Base-by-base conservation (phyloP, 352 stramenopile genomes). In the Globisporangium heterothallicum region DNA sequence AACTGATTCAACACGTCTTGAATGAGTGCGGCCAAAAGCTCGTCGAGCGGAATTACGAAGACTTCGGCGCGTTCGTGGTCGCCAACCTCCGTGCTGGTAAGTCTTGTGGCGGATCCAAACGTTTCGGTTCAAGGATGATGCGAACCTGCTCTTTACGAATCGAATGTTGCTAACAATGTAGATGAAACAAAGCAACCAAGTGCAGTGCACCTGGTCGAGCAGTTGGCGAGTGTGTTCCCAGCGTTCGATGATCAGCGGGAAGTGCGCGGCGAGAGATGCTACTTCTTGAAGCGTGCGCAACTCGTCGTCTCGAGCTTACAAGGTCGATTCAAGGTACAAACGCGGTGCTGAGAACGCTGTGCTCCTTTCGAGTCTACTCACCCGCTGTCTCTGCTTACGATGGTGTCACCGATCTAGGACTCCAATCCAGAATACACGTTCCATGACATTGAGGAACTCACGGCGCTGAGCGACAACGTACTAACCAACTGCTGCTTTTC, bases 21-120 rank as follows among this genome's bases (percentile, higher is more conserved):
- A 88, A 70, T 21, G 77, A 92, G 50, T 64, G 58, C 21, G 77
- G 77, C 3, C 64, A 79, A 29, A 76, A 82, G 53, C 65, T 88
- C 9, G 19, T 72, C n/a, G 72, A 86, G 25, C 59, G 64, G 7
- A 66, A 70, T 24, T 71, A 71, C 47, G 51, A 64, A 16, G 72
- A 92, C 60, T 89, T 92, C 53, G 82, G 79, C 47, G 74, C 73
- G 4, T 92, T 92, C 49, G 72, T 92, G 18, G 16, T 88, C n/a
- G 66, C 66, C 6, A 84, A 85, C 45, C 54, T 86, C 9, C 53
- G 48, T 42, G 12, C 40, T 22, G 46, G 56, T 67, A 54, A n/a
- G 35, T 38, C 6, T 2, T 22, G 47, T 46, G 22, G 47, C 32
- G n/a, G n/a, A n/a, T n/a, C n/a, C n/a, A n/a, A n/a, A n/a, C n/a